Conservation (phyloP, 441 rosid species). For the Mallotus japonicus region DNA sequence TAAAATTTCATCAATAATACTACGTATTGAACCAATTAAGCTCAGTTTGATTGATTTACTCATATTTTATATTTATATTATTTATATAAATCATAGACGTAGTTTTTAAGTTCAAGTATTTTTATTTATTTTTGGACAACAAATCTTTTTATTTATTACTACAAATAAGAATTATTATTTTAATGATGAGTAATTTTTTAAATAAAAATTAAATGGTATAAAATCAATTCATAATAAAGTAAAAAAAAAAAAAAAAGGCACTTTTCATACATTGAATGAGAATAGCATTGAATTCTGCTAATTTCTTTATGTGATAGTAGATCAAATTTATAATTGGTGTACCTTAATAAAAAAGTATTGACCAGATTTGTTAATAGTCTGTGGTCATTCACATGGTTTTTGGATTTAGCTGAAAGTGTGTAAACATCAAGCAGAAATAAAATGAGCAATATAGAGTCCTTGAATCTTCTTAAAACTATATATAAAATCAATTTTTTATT, state of each 20-base stretch:
- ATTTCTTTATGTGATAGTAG: not conserved
- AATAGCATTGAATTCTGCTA: not conserved
- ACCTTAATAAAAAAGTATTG: not conserved
- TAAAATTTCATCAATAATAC: no score
- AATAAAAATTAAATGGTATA: not conserved
- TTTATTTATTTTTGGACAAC: no score
- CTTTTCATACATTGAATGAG: not conserved
- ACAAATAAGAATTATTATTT: no score
- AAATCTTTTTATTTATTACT: no score
- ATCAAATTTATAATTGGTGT: not conserved
- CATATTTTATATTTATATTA: no score
- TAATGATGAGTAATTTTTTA: no score
- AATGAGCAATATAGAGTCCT: not conserved
- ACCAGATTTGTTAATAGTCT: not conserved
- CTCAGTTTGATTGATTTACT: no score
- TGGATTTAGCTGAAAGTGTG: not conserved
- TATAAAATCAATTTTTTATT: no score
- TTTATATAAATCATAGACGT: no score
- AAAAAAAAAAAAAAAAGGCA: no score
- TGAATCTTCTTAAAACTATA: not conserved
- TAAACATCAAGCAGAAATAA: not conserved
- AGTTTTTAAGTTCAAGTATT: no score
- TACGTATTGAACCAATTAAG: no score
- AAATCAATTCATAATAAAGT: not conserved
- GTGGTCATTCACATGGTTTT: conserved; percentile 4